Evolutionary conservation across 768 basidiomycete genomes (phyloP).

Genomic region (Filobasidium floriforme): DNA sequence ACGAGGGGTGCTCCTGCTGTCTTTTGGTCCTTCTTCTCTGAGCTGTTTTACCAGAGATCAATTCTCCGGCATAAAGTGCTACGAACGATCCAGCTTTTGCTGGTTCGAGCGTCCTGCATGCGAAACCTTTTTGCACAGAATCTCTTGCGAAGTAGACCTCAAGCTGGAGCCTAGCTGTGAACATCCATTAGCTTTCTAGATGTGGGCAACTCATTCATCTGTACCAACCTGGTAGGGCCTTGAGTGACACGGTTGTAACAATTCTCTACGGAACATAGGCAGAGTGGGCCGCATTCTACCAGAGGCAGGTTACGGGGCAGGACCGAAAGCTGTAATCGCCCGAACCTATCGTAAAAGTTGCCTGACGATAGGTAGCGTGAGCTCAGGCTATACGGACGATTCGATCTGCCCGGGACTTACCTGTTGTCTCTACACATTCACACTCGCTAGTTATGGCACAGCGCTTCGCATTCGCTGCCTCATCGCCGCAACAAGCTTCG

Average conservation of each 20-base stretch:
- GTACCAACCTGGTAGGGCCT: constrained; percentile 30
- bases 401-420: constrained; percentile 6
- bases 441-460: constrained; percentile 8
- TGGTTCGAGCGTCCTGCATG: background rate
- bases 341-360: constrained; percentile 17
- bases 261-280: constrained; percentile 25
- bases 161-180: too few relatives aligned
- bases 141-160: background rate
- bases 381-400: too few relatives aligned
- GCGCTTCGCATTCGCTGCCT: background rate
- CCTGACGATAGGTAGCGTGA: constrained; percentile 10
- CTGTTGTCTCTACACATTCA: constrained; percentile 15
- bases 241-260: constrained; percentile 39
- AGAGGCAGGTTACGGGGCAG: constrained; percentile 38
- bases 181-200: too few relatives aligned
- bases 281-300: constrained; percentile 40
- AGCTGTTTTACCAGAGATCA: constrained; percentile 33
- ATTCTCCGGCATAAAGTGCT: constrained; percentile 43
- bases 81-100: constrained; percentile 36
- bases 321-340: constrained; percentile 28
- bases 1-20: background rate
- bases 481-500: background rate
- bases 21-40: constrained; percentile 11
- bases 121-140: background rate
- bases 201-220: background rate